phyloP scores from a whole-genome alignment of 352 stramenopile genomes.

The Globisporangium acanthophoron region DNA sequence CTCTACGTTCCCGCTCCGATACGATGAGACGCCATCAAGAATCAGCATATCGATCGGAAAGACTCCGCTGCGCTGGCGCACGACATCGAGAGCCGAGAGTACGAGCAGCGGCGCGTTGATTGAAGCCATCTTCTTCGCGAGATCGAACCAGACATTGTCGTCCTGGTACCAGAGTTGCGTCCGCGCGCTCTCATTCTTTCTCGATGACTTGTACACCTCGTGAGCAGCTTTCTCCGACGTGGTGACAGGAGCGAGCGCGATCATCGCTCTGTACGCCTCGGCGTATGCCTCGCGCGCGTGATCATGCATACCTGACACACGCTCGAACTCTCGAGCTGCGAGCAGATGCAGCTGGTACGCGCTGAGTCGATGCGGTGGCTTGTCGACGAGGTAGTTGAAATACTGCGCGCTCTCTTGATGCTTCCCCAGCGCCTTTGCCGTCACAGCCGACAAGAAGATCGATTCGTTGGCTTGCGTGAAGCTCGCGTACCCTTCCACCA shows the following conservation, averaged over 20 bases:
- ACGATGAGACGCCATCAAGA: slow-evolving; percentile 31
- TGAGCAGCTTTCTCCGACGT: slow-evolving; percentile 51
- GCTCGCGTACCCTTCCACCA: slow-evolving; percentile 54
- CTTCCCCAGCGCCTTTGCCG: slow-evolving; percentile 44
- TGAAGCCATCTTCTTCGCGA: slow-evolving; percentile 36
- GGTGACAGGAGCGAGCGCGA: slow-evolving; percentile 34
- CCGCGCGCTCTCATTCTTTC: slow-evolving; percentile 59
- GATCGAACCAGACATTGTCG: slow-evolving; percentile 49
- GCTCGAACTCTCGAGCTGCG: slow-evolving; percentile 45
- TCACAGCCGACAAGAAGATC: slow-evolving; percentile 62
- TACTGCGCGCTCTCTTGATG: slow-evolving; percentile 64
- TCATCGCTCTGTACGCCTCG: slow-evolving; percentile 56
- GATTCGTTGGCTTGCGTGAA: slow-evolving; percentile 35
- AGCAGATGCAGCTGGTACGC: slow-evolving; percentile 57
- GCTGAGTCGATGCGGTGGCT: slow-evolving; percentile 38
- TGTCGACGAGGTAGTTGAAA: slow-evolving; percentile 62
- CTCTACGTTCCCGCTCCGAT: slow-evolving; percentile 28
- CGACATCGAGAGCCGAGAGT: slow-evolving; percentile 22
- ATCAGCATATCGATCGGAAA: slow-evolving; percentile 27
- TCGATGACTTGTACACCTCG: slow-evolving; percentile 49
- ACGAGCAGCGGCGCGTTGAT: slow-evolving; percentile 48
- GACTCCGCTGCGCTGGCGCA: slow-evolving; percentile 13
- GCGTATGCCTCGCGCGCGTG: slow-evolving; percentile 40
- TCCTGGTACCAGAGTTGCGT: slow-evolving; percentile 53
- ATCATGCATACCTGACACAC: slow-evolving; percentile 30